Evolutionary conservation across 202 grass and related monocot genomes (phyloP), one percentile per base, ranked within the genome.

Genomic region (Zoysia matrella): DNA sequence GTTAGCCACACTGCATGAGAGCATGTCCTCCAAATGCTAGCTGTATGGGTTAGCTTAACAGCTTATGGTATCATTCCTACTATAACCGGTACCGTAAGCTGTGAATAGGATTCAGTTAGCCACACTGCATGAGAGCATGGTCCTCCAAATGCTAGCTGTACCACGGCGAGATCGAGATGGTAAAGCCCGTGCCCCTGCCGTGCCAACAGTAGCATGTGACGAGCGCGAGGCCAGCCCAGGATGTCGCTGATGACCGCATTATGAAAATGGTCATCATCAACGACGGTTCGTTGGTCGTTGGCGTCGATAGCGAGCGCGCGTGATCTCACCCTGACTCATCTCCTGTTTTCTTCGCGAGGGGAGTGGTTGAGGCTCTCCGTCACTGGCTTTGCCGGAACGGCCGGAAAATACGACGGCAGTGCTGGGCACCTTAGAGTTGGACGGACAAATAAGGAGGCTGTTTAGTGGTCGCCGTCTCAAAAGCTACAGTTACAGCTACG

Each of bases 101-200:
- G 22, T 30, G 22, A 30, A 30, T 30, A 30, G 22, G 22, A 30
- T 30, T 30, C 22, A 30, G 22, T 30, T 30, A 30, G 22, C 22
- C 22, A 30, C 22, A 30, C 22, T 30, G 22, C 22, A 30, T 30
- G 22, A 30, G 22, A 49, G 76, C 50, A 72, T 69, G 75, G 74
- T 40, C 53, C 42, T 44, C 69, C 69, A 39, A 30, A 30, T 30
- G 56, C 36, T 30, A 30, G 22, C 22, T 4, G 67, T 15, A 54
- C 7, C 67, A 55, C n/a, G 72, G 73, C 73, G 55, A 51, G 72
- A 83, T 76, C 63, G 22, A 42, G 72, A 76, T 76, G 72, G 60
- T 15, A 1, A 3, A 43, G 22, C 53, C 7, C 11, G 8, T 84
- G 72, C 16, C 60, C 65, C 45, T 50, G 36, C 6, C 46, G 52